Base-by-base conservation (phyloP, 2,329 filamentous ascomycete genomes). In the Talaromyces sp. region DNA sequence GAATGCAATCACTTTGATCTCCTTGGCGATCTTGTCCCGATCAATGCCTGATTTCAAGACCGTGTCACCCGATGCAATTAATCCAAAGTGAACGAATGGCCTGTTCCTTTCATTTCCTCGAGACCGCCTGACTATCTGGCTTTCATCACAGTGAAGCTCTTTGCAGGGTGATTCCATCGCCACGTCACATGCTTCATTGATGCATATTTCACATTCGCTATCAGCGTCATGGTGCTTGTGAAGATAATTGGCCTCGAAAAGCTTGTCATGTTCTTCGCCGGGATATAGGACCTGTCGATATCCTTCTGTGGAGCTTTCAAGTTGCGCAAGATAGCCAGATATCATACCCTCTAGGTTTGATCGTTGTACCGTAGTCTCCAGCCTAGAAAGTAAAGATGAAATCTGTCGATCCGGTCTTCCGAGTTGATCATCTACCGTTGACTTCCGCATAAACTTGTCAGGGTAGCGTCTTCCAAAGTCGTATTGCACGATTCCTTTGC, bases 401-500 rank as follows among this genome's bases (percentile, higher is more conserved):
- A 49, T 43, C 39, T 49, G 29, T 20, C 14, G 8, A 43, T 43
- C 20, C 10, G 47, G 47, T 17, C 37, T 17, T 13, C 47, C 47
- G 10, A 30, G 37, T n/a, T 49, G 37, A 20, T 49, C 47, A 24
- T 42, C 29, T 3, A 53, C 14, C 7, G 45, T 45, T 14, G n/a
- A 36, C 41, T 62, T 63, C 2, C 54, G 53, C 3, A 51, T 33
- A 19, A 39, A 19, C 3, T 10, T 16, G 20, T 20, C 36, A 10
- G 9, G 36, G 10, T 9, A 4, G 9, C 36, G n/a, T 9, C 36
- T 17, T 4, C 36, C 36, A 17, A 66, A 56, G 22, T 67, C 63
- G 41, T 60, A 65, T 41, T 64, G 56, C 5, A 64, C 49, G 3
- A 67, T 48, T 1, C 47, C 53, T 32, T 54, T 50, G 51, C 66